These are phyloP conservation scores for Aspergillus aculeatus DNA, from an alignment of 2,329 filamentous ascomycete genomes.

Conservation along the genomic window DNA sequence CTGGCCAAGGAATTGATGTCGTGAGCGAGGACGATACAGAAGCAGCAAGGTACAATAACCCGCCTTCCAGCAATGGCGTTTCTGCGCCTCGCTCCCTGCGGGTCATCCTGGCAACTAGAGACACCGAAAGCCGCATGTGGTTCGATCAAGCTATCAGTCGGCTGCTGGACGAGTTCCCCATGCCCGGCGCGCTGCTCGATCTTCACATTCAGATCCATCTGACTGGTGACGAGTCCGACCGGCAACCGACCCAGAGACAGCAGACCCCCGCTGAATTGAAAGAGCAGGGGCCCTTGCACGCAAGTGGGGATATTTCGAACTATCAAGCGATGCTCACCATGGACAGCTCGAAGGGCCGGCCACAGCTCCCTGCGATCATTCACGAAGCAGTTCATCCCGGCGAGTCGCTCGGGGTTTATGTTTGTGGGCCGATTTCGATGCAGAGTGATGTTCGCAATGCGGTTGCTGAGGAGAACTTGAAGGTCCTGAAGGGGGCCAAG, in stretches of 20 bases:
- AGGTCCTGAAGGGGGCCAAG: no score
- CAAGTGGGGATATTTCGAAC: neutral
- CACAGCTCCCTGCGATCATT: conserved; percentile 9
- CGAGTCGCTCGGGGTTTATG: conserved; percentile 31
- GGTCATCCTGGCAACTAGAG: conserved; percentile 14
- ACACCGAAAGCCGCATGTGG: conserved; percentile 13
- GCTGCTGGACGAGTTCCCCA: neutral
- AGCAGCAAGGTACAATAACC: no score
- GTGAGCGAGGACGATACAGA: no score
- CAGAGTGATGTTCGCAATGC: conserved; percentile 49
- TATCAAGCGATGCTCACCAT: neutral
- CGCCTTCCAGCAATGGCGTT: no score
- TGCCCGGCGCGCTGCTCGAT: neutral
- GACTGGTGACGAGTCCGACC: neutral
- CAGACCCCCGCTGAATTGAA: neutral
- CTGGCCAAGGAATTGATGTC: neutral
- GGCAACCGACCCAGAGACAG: neutral
- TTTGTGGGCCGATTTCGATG: conserved; percentile 48
- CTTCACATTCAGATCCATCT: neutral
- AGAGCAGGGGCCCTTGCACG: neutral
- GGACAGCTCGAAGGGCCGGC: neutral
- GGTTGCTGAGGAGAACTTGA: conserved; percentile 30
- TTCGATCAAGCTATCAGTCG: conserved; percentile 2
- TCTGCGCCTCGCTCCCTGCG: neutral
- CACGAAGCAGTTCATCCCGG: conserved; percentile 9